These are phyloP conservation scores for Corrigiola litoralis DNA, from an alignment of 179 eudicot genomes.

Conservation along the genomic window DNA sequence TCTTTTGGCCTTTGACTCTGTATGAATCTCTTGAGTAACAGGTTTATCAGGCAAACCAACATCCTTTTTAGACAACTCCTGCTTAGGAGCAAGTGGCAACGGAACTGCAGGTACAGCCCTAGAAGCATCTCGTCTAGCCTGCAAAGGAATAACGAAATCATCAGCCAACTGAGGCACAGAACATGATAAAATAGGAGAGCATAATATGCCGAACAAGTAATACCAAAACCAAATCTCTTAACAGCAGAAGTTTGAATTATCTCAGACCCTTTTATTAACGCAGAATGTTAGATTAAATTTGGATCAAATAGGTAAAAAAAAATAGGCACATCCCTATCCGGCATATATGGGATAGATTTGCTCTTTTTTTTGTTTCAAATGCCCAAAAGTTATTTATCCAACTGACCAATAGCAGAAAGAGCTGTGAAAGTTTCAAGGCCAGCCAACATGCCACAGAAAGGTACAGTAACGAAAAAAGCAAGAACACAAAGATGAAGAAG, in stretches of 20 bases:
- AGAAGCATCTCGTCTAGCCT: slow-evolving; percentile 59
- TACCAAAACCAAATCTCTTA: too few relatives aligned
- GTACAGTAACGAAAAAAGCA: not conserved
- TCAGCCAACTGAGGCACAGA: not conserved
- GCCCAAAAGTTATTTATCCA: too few relatives aligned
- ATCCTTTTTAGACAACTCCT: slow-evolving; percentile 46
- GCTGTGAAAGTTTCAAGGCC: not conserved
- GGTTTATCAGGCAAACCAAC: slow-evolving; percentile 34
- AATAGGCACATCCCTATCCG: too few relatives aligned
- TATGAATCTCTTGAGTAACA: slow-evolving; percentile 30
- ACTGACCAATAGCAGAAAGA: too few relatives aligned
- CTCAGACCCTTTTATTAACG: too few relatives aligned
- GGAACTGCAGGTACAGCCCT: slow-evolving; percentile 46
- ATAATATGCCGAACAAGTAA: too few relatives aligned
- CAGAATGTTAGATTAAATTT: too few relatives aligned
- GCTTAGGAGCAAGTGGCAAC: slow-evolving; percentile 57
- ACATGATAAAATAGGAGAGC: not conserved
- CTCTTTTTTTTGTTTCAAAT: too few relatives aligned
- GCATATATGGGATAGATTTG: too few relatives aligned
- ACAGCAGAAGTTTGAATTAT: too few relatives aligned
- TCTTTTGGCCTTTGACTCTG: slow-evolving; percentile 42
- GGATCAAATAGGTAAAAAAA: too few relatives aligned
- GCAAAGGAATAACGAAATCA: slow-evolving; percentile 9
- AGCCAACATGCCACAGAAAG: not conserved
- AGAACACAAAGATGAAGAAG: not conserved